Base-by-base conservation (phyloP, 805 yeast genomes). In the Candida tallmaniae region DNA sequence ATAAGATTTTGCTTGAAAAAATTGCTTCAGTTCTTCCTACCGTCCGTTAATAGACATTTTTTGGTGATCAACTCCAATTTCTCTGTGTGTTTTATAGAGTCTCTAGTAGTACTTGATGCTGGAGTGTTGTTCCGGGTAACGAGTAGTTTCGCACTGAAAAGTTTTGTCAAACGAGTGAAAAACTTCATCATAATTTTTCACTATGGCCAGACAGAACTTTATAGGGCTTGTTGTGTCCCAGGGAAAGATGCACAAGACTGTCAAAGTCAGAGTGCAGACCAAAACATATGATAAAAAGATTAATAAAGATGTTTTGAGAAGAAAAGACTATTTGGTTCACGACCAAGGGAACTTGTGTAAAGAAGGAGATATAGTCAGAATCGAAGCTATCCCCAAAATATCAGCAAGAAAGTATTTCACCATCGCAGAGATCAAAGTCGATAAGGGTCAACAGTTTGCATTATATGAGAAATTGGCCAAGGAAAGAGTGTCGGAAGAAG, bases 231-330 rank as follows among this genome's bases (percentile, higher is more conserved):
- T 90, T 47, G 80, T 88, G 21, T 87, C 96, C 32, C 97, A 89
- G 54, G 97, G 97, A 27, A 87, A 87, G 59, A 93, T 89, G 96
- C 74, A 75, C 62, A 93, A 90, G 67, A 90, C 97, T 38, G 88
- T 90, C 44, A 89, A 88, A 65, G 97, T 90, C 40, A 76, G 96
- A 41, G 89, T 90, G 21, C 82, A 83, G 55, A 79, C 79, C 29
- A 80, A 79, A 51, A 74, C 76, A 27, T 86, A 80, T 67, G 83
- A 87, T 59, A 74, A 74, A 39, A 64, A 70, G 40, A 74, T 85
- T 43, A 83, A 83, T 56, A 84, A 83, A 62, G 86, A 85, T 46
- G 70, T 85, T 46, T 65, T 83, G 50, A 78, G 74, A 51, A 76
- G 88, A 65, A 84, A 83, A 51, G 94, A 86, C 52, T 88, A 76